Percentiles rank a stretch among this genome's conserved stretches.
Conservation (phyloP, 805 yeast genomes). For the Candida gorgasii region DNA sequence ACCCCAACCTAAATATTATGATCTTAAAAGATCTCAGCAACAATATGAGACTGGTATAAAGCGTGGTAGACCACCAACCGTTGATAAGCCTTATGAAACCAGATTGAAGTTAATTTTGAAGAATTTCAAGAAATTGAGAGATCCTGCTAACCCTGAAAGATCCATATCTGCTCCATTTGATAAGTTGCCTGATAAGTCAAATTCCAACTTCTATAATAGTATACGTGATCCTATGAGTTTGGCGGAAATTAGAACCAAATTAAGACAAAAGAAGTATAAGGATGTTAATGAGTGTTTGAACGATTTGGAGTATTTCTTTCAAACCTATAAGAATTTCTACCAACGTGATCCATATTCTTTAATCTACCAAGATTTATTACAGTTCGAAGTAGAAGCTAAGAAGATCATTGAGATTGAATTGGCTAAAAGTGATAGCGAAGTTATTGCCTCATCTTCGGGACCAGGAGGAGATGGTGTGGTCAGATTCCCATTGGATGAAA, state of each 20-base stretch:
- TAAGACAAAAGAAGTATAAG: conserved; percentile 80
- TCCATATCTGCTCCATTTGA: conserved; percentile 70
- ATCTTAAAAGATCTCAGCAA: conserved; percentile 1
- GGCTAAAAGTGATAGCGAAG: conserved; percentile 79
- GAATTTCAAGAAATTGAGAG: conserved; percentile 71
- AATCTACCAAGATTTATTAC: conserved; percentile 59
- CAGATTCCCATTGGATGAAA: conserved; percentile 77
- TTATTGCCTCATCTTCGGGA: conserved; percentile 40
- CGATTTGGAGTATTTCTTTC: conserved; percentile 74
- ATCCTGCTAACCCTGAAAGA: conserved; percentile 45
- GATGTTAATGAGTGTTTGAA: conserved; percentile 73
- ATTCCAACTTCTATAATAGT: conserved; percentile 55
- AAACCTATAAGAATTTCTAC: conserved; percentile 65
- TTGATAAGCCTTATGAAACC: conserved; percentile 88
- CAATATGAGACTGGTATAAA: conserved; percentile 51
- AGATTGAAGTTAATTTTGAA: conserved; percentile 86
- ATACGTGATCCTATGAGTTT: conserved; percentile 64
- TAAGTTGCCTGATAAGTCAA: conserved; percentile 70
- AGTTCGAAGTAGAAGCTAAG: conserved; percentile 62
- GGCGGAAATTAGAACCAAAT: conserved; percentile 74
- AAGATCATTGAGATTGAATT: conserved; percentile 65
- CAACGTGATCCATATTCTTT: conserved; percentile 55
- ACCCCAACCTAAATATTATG: conserved; percentile 13
- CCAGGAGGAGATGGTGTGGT: conserved; percentile 50
- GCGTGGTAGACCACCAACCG: conserved; percentile 89